A percentile compares a stretch with the other conserved stretches of the same genome.
phyloP scores from a whole-genome alignment of 2,329 filamentous ascomycete species.

The Hypoxylon sp. region DNA sequence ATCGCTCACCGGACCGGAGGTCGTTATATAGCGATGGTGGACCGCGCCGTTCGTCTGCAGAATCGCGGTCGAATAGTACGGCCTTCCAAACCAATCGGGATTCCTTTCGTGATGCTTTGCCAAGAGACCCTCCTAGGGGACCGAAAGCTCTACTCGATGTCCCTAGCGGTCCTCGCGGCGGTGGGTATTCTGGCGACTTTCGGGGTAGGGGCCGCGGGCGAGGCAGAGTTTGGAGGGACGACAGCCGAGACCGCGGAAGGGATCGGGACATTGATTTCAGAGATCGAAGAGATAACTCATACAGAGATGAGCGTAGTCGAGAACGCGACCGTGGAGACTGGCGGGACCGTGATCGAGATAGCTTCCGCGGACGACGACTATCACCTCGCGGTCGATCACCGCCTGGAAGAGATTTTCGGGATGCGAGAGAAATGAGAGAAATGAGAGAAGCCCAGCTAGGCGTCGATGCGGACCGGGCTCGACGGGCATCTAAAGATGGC shows the following conservation, averaged over 20 bases:
- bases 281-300: conserved; percentile 61
- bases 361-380: conserved; percentile 65
- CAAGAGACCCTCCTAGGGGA: conserved; percentile 79
- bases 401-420: conserved; percentile 69
- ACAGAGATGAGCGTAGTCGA: conserved; percentile 66
- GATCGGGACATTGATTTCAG: conserved; percentile 68
- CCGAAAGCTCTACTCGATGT: conserved; percentile 80
- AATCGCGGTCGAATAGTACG: conserved; percentile 63
- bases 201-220: conserved; percentile 65
- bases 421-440: conserved; percentile 60
- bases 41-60: conserved; percentile 71
- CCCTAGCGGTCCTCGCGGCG: conserved; percentile 72
- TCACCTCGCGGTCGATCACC: conserved; percentile 72
- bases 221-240: conserved; percentile 68
- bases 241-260: conserved; percentile 67
- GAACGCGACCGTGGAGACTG: conserved; percentile 63
- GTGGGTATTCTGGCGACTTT: conserved; percentile 72
- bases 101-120: conserved; percentile 61
- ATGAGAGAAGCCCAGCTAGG: conserved; percentile 64
- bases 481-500: conserved; percentile 76
- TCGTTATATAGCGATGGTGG: conserved; percentile 70
- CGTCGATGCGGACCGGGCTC: conserved; percentile 71
- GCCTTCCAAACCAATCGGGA: conserved; percentile 70
- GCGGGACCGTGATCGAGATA: conserved; percentile 62
- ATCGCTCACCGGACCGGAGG: conserved; percentile 71